Percentiles rank a stretch among this genome's conserved stretches.
Conservation (phyloP, 345 rosid genomes). For the Salix purpurea region DNA sequence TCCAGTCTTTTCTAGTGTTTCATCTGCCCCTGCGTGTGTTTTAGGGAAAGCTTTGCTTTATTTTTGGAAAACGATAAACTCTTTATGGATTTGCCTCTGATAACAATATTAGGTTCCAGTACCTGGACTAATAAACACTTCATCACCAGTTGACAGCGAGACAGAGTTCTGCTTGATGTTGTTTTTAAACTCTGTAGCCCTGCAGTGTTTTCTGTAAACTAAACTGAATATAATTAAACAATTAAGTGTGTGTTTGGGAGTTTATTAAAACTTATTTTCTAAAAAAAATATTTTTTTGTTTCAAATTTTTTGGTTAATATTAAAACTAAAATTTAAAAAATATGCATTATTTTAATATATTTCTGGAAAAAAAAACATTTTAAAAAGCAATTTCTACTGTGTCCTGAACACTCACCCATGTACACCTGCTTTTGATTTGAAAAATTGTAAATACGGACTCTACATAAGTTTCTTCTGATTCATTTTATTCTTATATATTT, state of each 20-base stretch:
- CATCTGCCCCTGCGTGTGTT: background rate
- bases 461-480: background rate
- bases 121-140: background rate
- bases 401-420: too few species aligned
- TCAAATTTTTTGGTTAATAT: too few species aligned
- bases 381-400: too few species aligned
- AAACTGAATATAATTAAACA: background rate
- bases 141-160: background rate
- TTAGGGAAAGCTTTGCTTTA: background rate
- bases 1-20: background rate
- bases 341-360: too few species aligned
- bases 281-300: too few species aligned
- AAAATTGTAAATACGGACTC: background rate
- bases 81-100: background rate
- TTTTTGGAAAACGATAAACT: background rate
- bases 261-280: too few species aligned
- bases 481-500: slow-evolving; percentile 5
- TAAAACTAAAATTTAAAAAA: too few species aligned
- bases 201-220: background rate
- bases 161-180: background rate
- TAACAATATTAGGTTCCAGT: background rate
- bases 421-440: background rate
- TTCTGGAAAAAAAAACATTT: too few species aligned
- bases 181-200: background rate
- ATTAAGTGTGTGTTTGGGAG: too few species aligned